Percentiles rank a stretch among this genome's conserved stretches.
Evolutionary conservation across 140 eudicot genomes (phyloP).

Genomic region (Anethum foeniculum): DNA sequence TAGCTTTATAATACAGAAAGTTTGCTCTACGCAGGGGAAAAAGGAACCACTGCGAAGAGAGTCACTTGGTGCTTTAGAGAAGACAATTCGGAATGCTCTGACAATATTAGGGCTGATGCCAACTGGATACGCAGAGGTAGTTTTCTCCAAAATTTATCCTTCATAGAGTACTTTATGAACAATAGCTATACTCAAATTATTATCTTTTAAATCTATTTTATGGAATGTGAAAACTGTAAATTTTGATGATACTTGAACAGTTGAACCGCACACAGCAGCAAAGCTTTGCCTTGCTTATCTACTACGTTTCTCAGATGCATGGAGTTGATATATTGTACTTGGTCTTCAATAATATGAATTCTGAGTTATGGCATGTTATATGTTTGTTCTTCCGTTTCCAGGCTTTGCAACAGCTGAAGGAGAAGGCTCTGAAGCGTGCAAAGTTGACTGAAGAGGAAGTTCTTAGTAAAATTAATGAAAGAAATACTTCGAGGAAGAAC

Average conservation of each 20-base stretch:
- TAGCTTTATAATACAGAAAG: background rate
- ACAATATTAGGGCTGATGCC: constrained; percentile 79
- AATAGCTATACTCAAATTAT: background rate
- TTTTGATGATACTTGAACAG: background rate
- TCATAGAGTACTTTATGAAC: background rate
- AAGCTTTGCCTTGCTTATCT: background rate
- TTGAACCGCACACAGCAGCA: background rate
- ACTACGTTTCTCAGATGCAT: background rate
- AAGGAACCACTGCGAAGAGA: constrained; percentile 59
- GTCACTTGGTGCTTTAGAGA: constrained; percentile 81
- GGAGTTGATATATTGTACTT: background rate
- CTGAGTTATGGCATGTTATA: background rate
- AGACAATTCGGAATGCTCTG: constrained; percentile 45
- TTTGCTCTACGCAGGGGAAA: constrained; percentile 55
- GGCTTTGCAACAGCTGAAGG: constrained; percentile 71
- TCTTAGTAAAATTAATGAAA: constrained; percentile 45
- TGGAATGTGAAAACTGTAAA: background rate
- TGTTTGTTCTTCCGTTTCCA: constrained; percentile 13
- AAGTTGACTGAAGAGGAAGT: constrained; percentile 63
- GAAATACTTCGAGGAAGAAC: constrained; percentile 59
- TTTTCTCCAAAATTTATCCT: background rate
- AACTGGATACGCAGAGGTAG: constrained; percentile 62
- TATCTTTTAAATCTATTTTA: background rate
- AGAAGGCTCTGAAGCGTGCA: constrained; percentile 81
- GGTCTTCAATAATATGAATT: background rate